Evolutionary conservation across 2,329 filamentous ascomycete genomes (phyloP).

Genomic region (Xylaria sp.): DNA sequence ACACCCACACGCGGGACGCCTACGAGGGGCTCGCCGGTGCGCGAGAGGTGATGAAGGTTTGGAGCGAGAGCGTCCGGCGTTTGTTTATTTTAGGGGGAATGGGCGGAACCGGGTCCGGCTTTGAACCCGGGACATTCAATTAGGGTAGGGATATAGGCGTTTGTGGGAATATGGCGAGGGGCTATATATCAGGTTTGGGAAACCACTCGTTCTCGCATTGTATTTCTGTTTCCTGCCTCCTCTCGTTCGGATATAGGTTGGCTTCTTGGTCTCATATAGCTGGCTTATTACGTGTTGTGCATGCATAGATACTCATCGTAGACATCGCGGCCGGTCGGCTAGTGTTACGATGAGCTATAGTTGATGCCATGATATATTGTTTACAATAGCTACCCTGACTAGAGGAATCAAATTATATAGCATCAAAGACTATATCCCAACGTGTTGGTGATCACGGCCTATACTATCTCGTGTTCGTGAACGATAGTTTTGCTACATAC

Average conservation of each 20-base stretch:
- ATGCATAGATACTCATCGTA: constrained; percentile 1
- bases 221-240: background rate
- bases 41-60: constrained; percentile 3
- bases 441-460: background rate
- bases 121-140: constrained; percentile 1
- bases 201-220: constrained; percentile 6
- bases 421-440: constrained; percentile 3
- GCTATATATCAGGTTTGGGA: background rate
- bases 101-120: background rate
- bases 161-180: constrained; percentile 15
- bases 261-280: background rate
- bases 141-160: constrained; percentile 25
- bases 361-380: constrained; percentile 16
- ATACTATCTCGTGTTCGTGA: no score
- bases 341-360: background rate
- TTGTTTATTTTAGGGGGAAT: constrained; percentile 3
- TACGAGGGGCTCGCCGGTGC: constrained; percentile 17
- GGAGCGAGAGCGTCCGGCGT: constrained; percentile 34
- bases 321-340: background rate
- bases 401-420: constrained; percentile 15
- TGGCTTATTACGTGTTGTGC: background rate
- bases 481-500: no score
- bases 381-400: constrained; percentile 1
- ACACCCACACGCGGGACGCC: constrained; percentile 25
- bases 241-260: background rate